Evolutionary conservation across 2,329 filamentous ascomycete species (phyloP).

Genomic region (Arthroderma sp.): DNA sequence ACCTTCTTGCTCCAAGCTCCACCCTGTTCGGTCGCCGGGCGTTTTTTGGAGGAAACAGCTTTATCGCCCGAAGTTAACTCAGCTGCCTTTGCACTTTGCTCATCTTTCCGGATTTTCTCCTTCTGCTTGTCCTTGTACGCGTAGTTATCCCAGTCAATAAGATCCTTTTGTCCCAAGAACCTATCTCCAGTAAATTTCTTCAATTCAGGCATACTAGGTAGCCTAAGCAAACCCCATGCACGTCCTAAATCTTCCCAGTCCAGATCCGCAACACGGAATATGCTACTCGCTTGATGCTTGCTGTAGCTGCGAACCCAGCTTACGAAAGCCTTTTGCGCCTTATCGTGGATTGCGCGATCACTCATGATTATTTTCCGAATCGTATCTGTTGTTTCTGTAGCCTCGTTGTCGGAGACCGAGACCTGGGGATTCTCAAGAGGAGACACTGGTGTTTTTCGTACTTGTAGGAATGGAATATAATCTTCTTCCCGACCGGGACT

Average conservation of each 20-base stretch:
- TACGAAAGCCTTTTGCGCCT: conserved; percentile 82
- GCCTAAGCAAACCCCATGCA: conserved; percentile 72
- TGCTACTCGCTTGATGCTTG: conserved; percentile 80
- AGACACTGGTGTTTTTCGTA: conserved; percentile 72
- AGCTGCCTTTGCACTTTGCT: conserved; percentile 24
- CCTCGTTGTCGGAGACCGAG: conserved; percentile 48
- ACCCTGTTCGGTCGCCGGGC: conserved; percentile 42
- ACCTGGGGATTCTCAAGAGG: conserved; percentile 47
- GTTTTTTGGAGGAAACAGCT: conserved; percentile 36
- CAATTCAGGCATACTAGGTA: conserved; percentile 90
- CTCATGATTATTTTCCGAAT: conserved; percentile 46
- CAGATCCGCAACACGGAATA: conserved; percentile 70
- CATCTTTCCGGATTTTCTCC: conserved; percentile 46
- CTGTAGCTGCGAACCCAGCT: conserved; percentile 86
- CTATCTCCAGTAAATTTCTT: conserved; percentile 59
- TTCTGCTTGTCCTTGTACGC: conserved; percentile 59
- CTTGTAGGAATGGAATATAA: conserved; percentile 73
- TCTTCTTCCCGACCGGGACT: conserved; percentile 78
- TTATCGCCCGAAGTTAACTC: conserved; percentile 13
- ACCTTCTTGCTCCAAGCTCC: conserved; percentile 60
- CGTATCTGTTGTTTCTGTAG: conserved; percentile 39
- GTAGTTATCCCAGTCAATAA: conserved; percentile 50
- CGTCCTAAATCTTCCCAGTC: conserved; percentile 72
- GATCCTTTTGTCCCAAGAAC: conserved; percentile 39
- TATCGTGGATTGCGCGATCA: conserved; percentile 64